Evolutionary conservation across 768 basidiomycete species (phyloP).

Genomic region (Pulveroboletus sp.): DNA sequence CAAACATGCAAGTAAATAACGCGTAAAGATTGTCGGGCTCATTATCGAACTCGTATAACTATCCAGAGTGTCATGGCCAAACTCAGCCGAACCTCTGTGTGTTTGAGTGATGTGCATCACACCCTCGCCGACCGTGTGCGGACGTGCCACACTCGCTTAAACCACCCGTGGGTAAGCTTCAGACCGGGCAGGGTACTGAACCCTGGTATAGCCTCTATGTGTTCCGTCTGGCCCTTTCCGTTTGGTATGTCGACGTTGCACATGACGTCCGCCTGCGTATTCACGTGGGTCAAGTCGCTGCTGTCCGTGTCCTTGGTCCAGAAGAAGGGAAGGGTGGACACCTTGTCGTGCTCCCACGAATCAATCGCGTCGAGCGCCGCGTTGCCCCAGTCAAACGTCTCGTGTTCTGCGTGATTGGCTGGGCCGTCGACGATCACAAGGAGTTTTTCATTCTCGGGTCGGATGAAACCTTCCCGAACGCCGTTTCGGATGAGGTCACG

Average conservation of each 20-base stretch:
- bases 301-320: slow-evolving; percentile 45
- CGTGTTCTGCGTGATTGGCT: slow-evolving; percentile 44
- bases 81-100: neutral
- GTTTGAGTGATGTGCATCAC: slow-evolving; percentile 10
- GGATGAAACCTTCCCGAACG: slow-evolving; percentile 71
- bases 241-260: neutral
- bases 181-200: slow-evolving; percentile 20
- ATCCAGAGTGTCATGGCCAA: neutral
- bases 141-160: slow-evolving; percentile 33
- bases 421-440: slow-evolving; percentile 77
- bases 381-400: slow-evolving; percentile 70
- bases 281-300: slow-evolving; percentile 24
- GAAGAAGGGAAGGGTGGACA: slow-evolving; percentile 37
- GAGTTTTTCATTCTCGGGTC: slow-evolving; percentile 52
- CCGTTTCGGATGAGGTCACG: slow-evolving; percentile 65
- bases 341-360: slow-evolving; percentile 44
- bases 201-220: slow-evolving; percentile 20
- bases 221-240: slow-evolving; percentile 15
- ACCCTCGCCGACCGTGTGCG: slow-evolving; percentile 22
- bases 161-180: slow-evolving; percentile 25
- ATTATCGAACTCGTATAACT: neutral
- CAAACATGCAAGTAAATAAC: slow-evolving; percentile 1
- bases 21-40: neutral
- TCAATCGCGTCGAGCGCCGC: slow-evolving; percentile 63
- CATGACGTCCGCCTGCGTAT: neutral